phyloP scores from a whole-genome alignment of 352 stramenopile genomes.

The Thalassiosira allenii region DNA sequence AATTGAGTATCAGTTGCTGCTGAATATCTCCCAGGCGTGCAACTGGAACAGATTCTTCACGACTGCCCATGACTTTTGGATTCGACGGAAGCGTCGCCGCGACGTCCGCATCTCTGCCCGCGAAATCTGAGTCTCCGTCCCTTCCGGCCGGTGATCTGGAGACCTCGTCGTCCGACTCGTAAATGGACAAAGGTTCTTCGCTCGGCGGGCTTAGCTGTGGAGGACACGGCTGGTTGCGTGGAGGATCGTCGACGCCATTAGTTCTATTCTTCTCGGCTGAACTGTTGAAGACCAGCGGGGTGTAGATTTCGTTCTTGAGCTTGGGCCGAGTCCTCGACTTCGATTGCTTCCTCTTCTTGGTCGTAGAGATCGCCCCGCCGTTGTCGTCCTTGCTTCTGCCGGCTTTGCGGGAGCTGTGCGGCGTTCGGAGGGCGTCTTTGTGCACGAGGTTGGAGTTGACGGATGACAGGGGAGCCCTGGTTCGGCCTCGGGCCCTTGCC shows the following conservation, averaged over 20 bases:
- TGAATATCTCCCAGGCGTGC: too few species aligned
- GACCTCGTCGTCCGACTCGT: not conserved
- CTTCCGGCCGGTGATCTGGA: not conserved
- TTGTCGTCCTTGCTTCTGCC: not conserved
- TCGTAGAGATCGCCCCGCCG: not conserved
- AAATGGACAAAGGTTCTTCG: too few species aligned
- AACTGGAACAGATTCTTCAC: too few species aligned
- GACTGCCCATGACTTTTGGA: too few species aligned
- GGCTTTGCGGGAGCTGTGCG: not conserved
- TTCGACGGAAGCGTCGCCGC: too few species aligned
- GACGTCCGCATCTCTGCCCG: too few species aligned
- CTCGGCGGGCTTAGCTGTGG: too few species aligned
- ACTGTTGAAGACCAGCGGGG: not conserved
- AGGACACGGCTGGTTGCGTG: too few species aligned
- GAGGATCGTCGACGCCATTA: too few species aligned
- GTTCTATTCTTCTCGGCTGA: too few species aligned
- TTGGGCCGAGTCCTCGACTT: conserved; percentile 20
- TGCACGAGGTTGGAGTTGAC: conserved; percentile 27
- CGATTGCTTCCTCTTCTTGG: conserved; percentile 19
- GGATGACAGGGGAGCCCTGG: conserved; percentile 29
- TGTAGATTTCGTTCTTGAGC: conserved; percentile 25
- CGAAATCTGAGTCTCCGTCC: too few species aligned
- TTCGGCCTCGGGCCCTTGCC: conserved; percentile 3
- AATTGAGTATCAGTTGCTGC: conserved; percentile 29
- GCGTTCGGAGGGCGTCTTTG: too few species aligned